Evolutionary conservation across 805 yeast genomes (phyloP).

Genomic region (Saccharomycopsis babjevae): DNA sequence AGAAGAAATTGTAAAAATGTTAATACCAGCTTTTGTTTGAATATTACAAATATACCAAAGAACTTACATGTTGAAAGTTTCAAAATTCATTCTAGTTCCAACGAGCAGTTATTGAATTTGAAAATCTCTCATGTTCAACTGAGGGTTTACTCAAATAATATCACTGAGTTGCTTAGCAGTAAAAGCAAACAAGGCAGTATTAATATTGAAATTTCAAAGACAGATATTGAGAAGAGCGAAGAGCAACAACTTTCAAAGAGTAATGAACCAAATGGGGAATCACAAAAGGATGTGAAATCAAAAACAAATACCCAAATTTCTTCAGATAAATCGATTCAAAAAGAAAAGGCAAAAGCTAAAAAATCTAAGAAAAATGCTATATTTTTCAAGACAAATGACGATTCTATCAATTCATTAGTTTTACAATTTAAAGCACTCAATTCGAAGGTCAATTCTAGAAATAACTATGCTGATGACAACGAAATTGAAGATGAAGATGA

Average conservation of each 20-base stretch:
- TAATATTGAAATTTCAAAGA: not conserved
- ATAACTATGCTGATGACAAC: conserved; percentile 1
- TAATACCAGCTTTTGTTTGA: conserved; percentile 1
- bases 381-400: not conserved
- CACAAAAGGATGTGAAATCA: not conserved
- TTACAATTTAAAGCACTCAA: not conserved
- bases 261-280: not conserved
- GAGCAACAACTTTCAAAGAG: not conserved
- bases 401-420: not conserved
- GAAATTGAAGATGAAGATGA: conserved; percentile 4
- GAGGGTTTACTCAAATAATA: not conserved
- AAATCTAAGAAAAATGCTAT: conserved; percentile 3
- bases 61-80: not conserved
- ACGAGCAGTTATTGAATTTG: not conserved
- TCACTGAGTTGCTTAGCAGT: not conserved
- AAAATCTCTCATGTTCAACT: not conserved
- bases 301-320: not conserved
- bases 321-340: not conserved
- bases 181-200: not conserved
- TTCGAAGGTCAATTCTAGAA: not conserved
- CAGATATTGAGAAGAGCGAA: not conserved
- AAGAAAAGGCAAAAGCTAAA: not conserved
- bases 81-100: not conserved
- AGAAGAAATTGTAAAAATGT: conserved; percentile 13
- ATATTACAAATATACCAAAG: not conserved